Evolutionary conservation across 192 early-diverging fungal species (phyloP), one percentile per base, ranked within the genome.

Genomic region (Podila horticola): DNA sequence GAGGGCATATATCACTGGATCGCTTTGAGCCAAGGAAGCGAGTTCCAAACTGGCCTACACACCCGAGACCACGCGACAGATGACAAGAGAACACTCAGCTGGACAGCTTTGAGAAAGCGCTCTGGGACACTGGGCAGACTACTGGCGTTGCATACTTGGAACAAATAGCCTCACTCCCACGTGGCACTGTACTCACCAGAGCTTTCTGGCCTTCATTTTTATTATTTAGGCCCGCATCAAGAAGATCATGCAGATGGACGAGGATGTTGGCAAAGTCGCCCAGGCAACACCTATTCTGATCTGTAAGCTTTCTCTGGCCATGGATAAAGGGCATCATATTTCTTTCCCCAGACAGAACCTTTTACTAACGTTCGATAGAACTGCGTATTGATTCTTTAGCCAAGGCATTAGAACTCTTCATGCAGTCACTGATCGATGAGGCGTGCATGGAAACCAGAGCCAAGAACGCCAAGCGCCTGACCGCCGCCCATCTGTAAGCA

Each of bases 171-270:
- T 6, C 34, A 36, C 6, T 11, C 1, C 34, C 34, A 36, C 34
- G 34, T 9, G 34, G 34, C 34, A 36, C 0, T 36, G 34, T 10
- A 45, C 41, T 41, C 12, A 52, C 12, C 24, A 36, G 49, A 50
- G 19, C 52, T 36, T 28, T n/a, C 7, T 31, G 49, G n/a, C n/a
- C 22, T 30, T 34, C 10, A 8, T 64, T 13, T 38, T 64, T 31
- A 66, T 30, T 69, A 12, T 34, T 30, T 82, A 98, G 96, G 97
- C 96, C 22, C 93, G 98, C 48, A 99, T 99, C 87, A 99, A 99
- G 82, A 97, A 98, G 90, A 99, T 99, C 69, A 99, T 99, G 98
- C 95, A 98, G 77, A 90, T 94, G 85, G 98, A 99, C 83, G 98
- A 99, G 60, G 98, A 99, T 75, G 96, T 99, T 3, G 98, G 98